phyloP scores from a whole-genome alignment of 2,329 filamentous ascomycete genomes.

The Ophioceras dolichostomum region DNA sequence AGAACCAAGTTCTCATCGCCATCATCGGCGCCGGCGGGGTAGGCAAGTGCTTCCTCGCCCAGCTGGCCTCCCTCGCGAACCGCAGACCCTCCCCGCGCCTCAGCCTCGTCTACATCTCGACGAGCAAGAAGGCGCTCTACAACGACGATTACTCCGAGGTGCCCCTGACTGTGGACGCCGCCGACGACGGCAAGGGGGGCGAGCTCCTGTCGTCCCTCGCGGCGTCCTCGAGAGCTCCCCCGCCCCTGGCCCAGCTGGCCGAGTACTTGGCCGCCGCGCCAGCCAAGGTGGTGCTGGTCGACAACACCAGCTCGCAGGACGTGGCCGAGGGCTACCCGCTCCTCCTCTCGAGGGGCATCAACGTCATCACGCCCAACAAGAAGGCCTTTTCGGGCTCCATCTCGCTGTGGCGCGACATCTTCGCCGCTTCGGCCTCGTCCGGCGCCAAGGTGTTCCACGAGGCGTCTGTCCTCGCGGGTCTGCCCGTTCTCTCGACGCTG shows the following conservation, averaged over 20 bases:
- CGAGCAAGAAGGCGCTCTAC: slow-evolving; percentile 73
- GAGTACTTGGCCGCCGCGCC: slow-evolving; percentile 70
- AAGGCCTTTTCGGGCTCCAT: slow-evolving; percentile 85
- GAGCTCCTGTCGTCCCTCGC: slow-evolving; percentile 48
- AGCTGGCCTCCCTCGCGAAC: slow-evolving; percentile 57
- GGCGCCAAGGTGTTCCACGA: slow-evolving; percentile 89
- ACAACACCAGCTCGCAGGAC: slow-evolving; percentile 89
- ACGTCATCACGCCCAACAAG: slow-evolving; percentile 94
- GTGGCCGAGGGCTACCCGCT: slow-evolving; percentile 74
- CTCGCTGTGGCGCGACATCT: slow-evolving; percentile 79
- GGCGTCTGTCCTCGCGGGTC: slow-evolving; percentile 82
- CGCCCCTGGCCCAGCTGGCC: slow-evolving; percentile 57
- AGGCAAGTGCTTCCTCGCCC: slow-evolving; percentile 78
- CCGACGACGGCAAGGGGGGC: slow-evolving; percentile 3
- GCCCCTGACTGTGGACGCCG: slow-evolving; percentile 36
- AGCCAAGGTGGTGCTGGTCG: slow-evolving; percentile 70
- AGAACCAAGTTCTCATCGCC: slow-evolving; percentile 38
- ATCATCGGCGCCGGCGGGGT: slow-evolving; percentile 72
- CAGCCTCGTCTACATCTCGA: slow-evolving; percentile 72
- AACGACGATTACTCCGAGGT: slow-evolving; percentile 60
- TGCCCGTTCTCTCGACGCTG: slow-evolving; percentile 86
- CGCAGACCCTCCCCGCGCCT: slow-evolving; percentile 59
- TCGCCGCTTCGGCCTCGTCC: slow-evolving; percentile 53
- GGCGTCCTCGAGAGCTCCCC: slow-evolving; percentile 50
- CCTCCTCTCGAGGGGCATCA: slow-evolving; percentile 72